A percentile compares a stretch with the other conserved stretches of the same genome.
Evolutionary conservation across 2,329 filamentous ascomycete genomes (phyloP).

Genomic region (Diaporthe ilicicola): DNA sequence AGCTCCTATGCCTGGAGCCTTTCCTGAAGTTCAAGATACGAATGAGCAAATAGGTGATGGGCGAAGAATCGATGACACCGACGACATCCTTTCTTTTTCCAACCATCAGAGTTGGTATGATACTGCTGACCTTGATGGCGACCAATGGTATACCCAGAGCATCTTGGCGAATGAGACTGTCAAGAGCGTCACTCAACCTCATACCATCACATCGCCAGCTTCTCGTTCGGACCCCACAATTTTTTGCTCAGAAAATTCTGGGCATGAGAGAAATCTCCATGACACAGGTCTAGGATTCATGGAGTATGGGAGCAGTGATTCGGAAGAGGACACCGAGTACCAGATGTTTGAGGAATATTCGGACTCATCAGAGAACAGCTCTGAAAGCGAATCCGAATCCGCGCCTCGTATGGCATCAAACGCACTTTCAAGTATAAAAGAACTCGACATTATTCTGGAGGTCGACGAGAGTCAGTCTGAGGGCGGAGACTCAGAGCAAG

Average conservation of each 20-base stretch:
- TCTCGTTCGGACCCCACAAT: neutral
- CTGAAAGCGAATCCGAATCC: neutral
- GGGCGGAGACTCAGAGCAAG: neutral
- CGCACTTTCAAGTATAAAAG: neutral
- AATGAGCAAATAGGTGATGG: neutral
- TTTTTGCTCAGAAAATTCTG: neutral
- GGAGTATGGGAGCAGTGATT: conserved; percentile 29
- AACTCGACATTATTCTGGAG: neutral
- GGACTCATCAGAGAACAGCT: conserved; percentile 17
- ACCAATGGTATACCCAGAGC: neutral
- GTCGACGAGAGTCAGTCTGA: neutral
- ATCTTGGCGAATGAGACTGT: neutral
- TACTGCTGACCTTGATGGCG: neutral
- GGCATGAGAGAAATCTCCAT: neutral
- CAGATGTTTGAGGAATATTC: conserved; percentile 30
- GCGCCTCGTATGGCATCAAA: neutral
- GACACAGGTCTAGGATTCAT: conserved; percentile 30
- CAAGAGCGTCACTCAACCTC: neutral
- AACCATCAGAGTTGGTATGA: neutral
- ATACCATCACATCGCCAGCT: neutral
- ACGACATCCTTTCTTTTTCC: neutral
- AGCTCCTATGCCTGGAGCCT: neutral
- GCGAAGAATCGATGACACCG: neutral
- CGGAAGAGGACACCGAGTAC: conserved; percentile 13
- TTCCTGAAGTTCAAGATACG: neutral